These are phyloP conservation scores for Verticillium nonalfalfae DNA, from an alignment of 2,329 filamentous ascomycete genomes.

Conservation along the genomic window DNA sequence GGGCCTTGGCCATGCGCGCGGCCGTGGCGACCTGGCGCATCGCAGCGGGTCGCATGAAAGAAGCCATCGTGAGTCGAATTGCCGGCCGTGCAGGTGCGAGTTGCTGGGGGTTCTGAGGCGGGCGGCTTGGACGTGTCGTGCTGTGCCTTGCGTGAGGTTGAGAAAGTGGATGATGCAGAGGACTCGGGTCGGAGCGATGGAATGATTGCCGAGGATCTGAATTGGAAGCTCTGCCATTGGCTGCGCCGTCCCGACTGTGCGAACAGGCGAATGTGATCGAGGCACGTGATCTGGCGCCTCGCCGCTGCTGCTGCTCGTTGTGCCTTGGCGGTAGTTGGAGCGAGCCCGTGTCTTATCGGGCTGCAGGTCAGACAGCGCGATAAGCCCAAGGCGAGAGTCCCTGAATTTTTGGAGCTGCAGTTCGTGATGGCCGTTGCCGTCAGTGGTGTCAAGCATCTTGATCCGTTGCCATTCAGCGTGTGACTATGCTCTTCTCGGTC, in stretches of 20 bases:
- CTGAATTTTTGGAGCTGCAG: constrained; percentile 9
- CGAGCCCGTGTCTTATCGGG: constrained; percentile 1
- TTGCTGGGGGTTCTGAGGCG: constrained; percentile 1
- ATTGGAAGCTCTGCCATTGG: constrained; percentile 41
- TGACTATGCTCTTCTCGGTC: background rate
- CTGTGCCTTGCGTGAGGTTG: constrained; percentile 4
- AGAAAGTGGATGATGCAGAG: constrained; percentile 20
- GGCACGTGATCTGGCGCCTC: constrained; percentile 9
- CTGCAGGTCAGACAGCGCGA: constrained; percentile 3
- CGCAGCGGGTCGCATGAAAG: constrained; percentile 47
- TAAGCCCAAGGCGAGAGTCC: background rate
- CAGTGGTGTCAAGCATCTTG: background rate
- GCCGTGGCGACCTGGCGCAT: constrained; percentile 45
- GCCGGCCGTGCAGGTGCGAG: constrained; percentile 8
- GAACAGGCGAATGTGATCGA: constrained; percentile 4
- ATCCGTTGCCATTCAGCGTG: background rate
- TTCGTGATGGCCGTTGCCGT: background rate
- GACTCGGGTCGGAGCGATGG: constrained; percentile 7
- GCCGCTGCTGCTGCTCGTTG: too few relatives aligned
- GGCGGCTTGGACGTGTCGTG: constrained; percentile 1
- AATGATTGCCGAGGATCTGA: constrained; percentile 45
- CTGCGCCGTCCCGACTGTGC: constrained; percentile 7
- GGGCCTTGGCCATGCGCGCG: constrained; percentile 26
- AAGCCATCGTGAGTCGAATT: constrained; percentile 39
- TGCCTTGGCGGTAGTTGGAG: background rate